Percentiles rank a stretch among this genome's conserved stretches.
These are phyloP conservation scores for Solanum peruvianum DNA, from an alignment of 257 asterid species.

Conservation along the genomic window DNA sequence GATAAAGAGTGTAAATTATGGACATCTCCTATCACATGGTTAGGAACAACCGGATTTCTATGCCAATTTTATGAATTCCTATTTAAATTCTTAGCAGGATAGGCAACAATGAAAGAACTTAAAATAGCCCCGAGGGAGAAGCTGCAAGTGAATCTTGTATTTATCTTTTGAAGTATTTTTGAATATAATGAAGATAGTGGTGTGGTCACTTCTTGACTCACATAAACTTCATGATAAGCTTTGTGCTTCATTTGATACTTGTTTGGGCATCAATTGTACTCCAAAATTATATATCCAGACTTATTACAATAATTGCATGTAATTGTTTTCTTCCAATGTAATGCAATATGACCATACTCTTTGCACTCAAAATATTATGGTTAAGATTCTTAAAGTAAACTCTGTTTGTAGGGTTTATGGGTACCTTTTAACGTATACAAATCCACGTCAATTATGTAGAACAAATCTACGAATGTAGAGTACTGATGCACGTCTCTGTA, in stretches of 20 bases:
- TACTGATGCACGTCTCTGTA: neutral
- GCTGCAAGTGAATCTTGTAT: neutral
- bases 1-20: neutral
- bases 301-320: neutral
- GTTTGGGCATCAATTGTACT: neutral
- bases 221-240: neutral
- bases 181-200: neutral
- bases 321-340: neutral
- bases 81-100: no score
- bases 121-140: neutral
- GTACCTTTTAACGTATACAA: neutral
- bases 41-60: neutral
- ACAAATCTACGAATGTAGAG: neutral
- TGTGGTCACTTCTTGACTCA: neutral
- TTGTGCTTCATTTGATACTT: neutral
- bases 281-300: neutral
- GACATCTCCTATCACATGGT: neutral
- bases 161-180: neutral
- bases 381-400: neutral
- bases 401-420: neutral
- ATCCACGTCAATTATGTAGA: no score
- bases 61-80: neutral
- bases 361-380: neutral
- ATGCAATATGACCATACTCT: neutral
- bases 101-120: no score